Percentiles rank a stretch among this genome's conserved stretches.
Conservation (phyloP, 202 grass and related monocot genomes). For the Schoenoplectus tabernaemontani region DNA sequence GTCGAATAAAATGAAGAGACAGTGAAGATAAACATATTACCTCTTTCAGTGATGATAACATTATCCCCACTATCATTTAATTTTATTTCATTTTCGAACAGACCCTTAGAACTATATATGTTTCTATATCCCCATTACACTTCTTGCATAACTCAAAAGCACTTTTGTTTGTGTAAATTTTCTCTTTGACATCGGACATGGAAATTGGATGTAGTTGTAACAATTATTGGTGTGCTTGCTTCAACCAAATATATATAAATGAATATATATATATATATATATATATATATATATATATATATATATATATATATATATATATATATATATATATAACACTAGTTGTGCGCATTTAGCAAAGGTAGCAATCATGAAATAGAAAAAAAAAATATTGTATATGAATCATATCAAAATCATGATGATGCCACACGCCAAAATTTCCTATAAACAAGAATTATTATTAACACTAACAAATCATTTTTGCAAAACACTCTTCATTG, state of each 20-base stretch:
- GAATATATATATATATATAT: no score
- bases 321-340: no score
- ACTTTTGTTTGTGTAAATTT: not conserved
- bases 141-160: constrained; percentile 6
- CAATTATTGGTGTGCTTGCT: not conserved
- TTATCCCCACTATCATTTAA: no score
- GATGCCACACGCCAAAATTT: not conserved
- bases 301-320: no score
- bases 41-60: no score
- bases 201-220: not conserved
- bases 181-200: not conserved
- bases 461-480: not conserved
- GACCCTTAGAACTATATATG: constrained; percentile 2
- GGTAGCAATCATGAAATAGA: not conserved
- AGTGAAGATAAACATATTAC: no score
- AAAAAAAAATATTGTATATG: not conserved
- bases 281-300: no score
- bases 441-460: not conserved
- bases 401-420: not conserved
- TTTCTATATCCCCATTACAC: not conserved
- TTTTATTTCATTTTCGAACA: no score
- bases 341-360: not conserved
- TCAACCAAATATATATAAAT: no score
- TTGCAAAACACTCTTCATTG: not conserved
- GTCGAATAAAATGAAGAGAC: no score